Base-by-base conservation (phyloP, 1,284 basidiomycete species). In the Tilletia indica region DNA sequence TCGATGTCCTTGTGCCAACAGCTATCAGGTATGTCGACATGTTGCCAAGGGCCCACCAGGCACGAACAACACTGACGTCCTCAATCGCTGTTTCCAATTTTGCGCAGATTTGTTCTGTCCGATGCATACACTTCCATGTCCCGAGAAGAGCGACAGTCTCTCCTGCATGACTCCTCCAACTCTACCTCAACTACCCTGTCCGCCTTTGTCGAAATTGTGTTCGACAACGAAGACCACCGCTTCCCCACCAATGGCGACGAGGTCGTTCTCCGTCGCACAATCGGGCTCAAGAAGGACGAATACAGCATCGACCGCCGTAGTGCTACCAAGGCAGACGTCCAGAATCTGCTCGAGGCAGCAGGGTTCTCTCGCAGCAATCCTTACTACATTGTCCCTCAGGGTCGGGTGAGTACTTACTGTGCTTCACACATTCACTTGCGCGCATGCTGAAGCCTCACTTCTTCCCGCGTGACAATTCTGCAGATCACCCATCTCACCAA, bases 331-430 rank as follows among this genome's bases (percentile, higher is more conserved):
- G 94, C 94, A 4, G 97, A 99, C 80, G 93, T 99, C 34, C 93
- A 95, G 93, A 82, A 81, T 67, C 78, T 84, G 45, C 78, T 84
- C 69, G 82, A 84, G 70, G 76, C 75, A 1, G 97, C 97, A 0
- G 96, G 97, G 2, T 99, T 99, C 86, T 94, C 92, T 84, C 92
- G 93, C 83, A 92, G 92, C 48, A 99, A 99, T 81, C 97, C 97
- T 0, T 99, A 99, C 86, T 99, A 99, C 83, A 99, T 99, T 76
- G 96, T 99, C 0, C 96, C 96, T 0, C 96, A 99, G 87, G 96
- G 96, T 72, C 88, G 96, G 70, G 94, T 95, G 80, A 85, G 91
- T 88, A n/a, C 9, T 3, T 25, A 16, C 3, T 1, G 61, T 39
- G 4, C 12, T 64, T 14, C 16, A 0, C 21, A 49, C 48, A 25